These are phyloP conservation scores for Microbotryum saponariae DNA, from an alignment of 1,284 basidiomycete genomes.

Conservation along the genomic window DNA sequence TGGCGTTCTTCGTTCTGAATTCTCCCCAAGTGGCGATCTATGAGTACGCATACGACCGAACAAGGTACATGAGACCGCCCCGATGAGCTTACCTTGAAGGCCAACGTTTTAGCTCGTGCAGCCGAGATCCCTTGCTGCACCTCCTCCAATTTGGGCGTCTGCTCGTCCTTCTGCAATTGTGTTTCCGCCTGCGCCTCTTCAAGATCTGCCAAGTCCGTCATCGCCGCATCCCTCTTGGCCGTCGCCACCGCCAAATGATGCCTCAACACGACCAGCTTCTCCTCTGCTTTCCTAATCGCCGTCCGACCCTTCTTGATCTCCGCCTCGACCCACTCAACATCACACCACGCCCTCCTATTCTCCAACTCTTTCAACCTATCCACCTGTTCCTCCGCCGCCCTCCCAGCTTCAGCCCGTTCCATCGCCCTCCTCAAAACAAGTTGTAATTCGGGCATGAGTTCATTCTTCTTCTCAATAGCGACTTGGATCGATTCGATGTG, in stretches of 20 bases:
- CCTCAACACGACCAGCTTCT: background rate
- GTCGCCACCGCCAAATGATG: no score
- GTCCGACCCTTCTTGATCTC: conserved; percentile 22
- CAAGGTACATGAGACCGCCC: no score
- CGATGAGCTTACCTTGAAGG: no score
- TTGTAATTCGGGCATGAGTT: conserved; percentile 65
- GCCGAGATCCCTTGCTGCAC: no score
- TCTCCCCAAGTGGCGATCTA: no score
- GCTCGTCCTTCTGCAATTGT: no score
- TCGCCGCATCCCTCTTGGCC: no score
- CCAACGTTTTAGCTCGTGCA: no score
- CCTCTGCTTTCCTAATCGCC: background rate
- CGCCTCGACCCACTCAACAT: conserved; percentile 54
- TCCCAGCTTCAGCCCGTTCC: conserved; percentile 58
- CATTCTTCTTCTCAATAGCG: conserved; percentile 44
- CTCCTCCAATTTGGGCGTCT: no score
- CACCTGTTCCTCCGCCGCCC: conserved; percentile 62
- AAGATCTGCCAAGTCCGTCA: no score
- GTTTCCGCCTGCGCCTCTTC: no score
- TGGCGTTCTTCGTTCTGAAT: conserved; percentile 13
- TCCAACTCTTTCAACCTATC: conserved; percentile 63
- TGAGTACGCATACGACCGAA: no score
- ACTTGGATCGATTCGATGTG: conserved; percentile 49
- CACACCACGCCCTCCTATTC: conserved; percentile 81
- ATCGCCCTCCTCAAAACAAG: conserved; percentile 55